phyloP scores from a whole-genome alignment of 192 early-diverging fungal genomes.

The Diversispora epigaea region DNA sequence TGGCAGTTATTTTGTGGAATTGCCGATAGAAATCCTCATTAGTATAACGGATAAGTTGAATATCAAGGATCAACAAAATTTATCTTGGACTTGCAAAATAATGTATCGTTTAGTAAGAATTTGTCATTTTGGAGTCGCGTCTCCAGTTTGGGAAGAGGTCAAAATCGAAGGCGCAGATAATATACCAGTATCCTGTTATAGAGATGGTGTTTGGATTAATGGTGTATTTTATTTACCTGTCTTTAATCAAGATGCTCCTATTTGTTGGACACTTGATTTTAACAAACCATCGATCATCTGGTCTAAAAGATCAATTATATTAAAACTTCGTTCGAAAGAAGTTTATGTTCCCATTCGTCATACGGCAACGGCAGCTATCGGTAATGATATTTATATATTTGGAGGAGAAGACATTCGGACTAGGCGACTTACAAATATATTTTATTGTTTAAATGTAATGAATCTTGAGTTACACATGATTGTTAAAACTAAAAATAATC shows the following conservation, averaged over 20 bases:
- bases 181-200: not conserved
- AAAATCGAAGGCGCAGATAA: not conserved
- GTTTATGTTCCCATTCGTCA: not conserved
- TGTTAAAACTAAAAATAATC: not conserved
- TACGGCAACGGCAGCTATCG: not conserved
- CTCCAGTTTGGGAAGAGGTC: constrained; percentile 4
- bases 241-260: not conserved
- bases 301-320: too few species aligned
- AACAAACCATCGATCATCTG: too few species aligned
- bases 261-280: not conserved
- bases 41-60: not conserved
- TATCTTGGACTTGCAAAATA: not conserved
- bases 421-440: not conserved
- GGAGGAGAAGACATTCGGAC: not conserved
- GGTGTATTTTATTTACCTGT: not conserved
- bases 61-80: not conserved
- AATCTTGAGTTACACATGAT: not conserved
- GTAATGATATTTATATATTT: constrained; percentile 21
- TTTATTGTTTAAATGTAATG: not conserved
- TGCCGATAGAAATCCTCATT: constrained; percentile 1
- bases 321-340: too few species aligned
- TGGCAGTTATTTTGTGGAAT: not conserved
- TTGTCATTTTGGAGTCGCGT: not conserved
- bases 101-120: constrained; percentile 17
- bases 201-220: not conserved